Percentiles rank a stretch among this genome's conserved stretches.
Conservation (phyloP, 163 green algal species). For the Scenedesmus sp. region DNA sequence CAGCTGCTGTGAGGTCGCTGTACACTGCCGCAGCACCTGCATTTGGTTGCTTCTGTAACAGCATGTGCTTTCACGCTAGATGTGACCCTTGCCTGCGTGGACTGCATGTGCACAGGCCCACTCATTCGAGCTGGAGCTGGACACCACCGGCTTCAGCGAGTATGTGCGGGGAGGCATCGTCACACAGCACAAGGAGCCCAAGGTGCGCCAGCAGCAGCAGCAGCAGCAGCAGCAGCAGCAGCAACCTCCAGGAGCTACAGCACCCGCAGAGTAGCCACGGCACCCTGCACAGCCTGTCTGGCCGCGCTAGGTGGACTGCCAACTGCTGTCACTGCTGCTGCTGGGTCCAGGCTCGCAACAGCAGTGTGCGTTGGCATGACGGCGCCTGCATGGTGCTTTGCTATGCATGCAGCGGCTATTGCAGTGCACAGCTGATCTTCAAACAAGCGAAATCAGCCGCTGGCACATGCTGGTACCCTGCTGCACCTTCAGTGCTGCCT, state of each 20-base stretch:
- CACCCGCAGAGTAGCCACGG: too few relatives aligned
- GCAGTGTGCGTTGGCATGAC: too few relatives aligned
- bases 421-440: neutral
- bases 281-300: too few relatives aligned
- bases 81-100: neutral
- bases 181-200: constrained; percentile 92
- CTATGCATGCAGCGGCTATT: neutral
- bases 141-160: constrained; percentile 82
- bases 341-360: too few relatives aligned
- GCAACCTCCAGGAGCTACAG: neutral
- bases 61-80: neutral
- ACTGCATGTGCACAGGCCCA: constrained; percentile 69
- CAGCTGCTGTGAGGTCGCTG: too few relatives aligned
- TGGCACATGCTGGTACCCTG: too few relatives aligned
- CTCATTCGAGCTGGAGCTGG: constrained; percentile 94
- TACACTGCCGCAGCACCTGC: too few relatives aligned
- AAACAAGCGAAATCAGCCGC: too few relatives aligned
- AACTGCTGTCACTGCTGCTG: too few relatives aligned
- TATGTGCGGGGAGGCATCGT: constrained; percentile 93
- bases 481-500: too few relatives aligned
- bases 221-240: neutral
- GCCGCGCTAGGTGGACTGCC: too few relatives aligned
- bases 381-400: too few relatives aligned
- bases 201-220: constrained; percentile 57
- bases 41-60: neutral